These are phyloP conservation scores for Leishmania braziliensis DNA, from an alignment of 208 protist genomes.

Conservation along the genomic window DNA sequence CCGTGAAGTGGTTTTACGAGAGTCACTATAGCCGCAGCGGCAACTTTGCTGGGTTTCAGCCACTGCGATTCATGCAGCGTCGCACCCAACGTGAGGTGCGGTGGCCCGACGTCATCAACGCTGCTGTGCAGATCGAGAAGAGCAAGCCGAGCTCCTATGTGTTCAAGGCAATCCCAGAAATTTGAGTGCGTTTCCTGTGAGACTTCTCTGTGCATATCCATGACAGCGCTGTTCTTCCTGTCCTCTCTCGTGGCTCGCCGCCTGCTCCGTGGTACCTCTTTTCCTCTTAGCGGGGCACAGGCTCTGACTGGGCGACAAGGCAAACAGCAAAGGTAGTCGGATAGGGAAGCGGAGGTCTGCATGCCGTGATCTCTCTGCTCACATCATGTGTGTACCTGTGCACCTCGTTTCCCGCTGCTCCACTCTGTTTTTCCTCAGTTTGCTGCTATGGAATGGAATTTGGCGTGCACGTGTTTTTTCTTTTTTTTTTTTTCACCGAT, in stretches of 20 bases:
- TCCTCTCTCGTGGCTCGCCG: not conserved
- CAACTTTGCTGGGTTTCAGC: conserved; percentile 90
- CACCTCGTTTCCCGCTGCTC: not conserved
- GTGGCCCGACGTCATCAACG: conserved; percentile 92
- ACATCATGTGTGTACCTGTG: conserved; percentile 2
- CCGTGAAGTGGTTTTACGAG: conserved; percentile 95
- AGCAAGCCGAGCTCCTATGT: conserved; percentile 83
- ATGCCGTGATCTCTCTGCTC: not conserved
- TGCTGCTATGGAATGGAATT: too few species aligned
- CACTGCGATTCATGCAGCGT: conserved; percentile 92
- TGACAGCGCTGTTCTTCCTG: not conserved
- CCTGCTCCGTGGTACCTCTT: not conserved
- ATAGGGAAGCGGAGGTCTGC: not conserved
- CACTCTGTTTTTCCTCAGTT: not conserved
- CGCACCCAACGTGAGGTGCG: conserved; percentile 87
- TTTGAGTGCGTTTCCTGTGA: conserved; percentile 32
- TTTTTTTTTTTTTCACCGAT: not conserved
- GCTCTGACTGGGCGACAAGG: not conserved
- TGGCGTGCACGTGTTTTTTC: not conserved
- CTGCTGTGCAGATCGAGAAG: conserved; percentile 87
- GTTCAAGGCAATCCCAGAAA: conserved; percentile 91
- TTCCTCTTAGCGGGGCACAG: not conserved
- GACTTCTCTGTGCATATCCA: not conserved
- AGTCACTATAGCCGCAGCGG: conserved; percentile 93
- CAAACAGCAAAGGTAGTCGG: not conserved